Evolutionary conservation across 1,284 basidiomycete genomes (phyloP), one percentile per base, ranked within the genome.

Genomic region (Neolentinus lepideus): DNA sequence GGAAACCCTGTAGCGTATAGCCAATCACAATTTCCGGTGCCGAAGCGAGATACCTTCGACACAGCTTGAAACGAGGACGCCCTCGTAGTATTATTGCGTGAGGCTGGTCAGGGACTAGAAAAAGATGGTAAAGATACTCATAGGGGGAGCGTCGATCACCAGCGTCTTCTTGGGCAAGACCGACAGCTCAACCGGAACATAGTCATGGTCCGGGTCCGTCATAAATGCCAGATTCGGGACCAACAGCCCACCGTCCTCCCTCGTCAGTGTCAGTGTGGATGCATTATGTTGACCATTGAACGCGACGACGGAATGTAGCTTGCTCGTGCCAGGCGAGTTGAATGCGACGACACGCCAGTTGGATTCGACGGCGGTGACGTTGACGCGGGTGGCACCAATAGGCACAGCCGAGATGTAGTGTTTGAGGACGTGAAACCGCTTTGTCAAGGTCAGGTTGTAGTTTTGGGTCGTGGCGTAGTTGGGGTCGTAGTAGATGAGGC

Each of bases 401-500:
- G 51, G 58, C 29, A 59, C 56, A 36, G 62, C 62, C 11, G 56
- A 36, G n/a, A 60, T 25, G 52, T 62, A 62, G 54, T 63, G 62
- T 48, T 60, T 59, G 53, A 63, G 52, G 33, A 63, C 54, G 51
- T 52, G 60, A 52, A 56, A 62, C n/a, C 62, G 62, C 54, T 63
- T 63, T 16, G 62, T 62, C 22, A 51, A 51, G 58, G 59, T 60
- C 25, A 63, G 12, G 4, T 27, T 53, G 51, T 57, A 60, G 52
- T 61, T 58, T 6, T 54, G 48, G 52, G 58, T 61, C 22, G 58
- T 59, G 21, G 58, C 56, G 51, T 52, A 62, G 16, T 54, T 46
- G 11, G 60, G 57, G 54, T 63, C 63, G 55, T 65, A 65, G 51
- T 64, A 64, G 26, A 62, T 53, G 56, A 50, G 31, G n/a, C 14